phyloP scores from a whole-genome alignment of 306 rosid genomes.

The Medicago lupulina region DNA sequence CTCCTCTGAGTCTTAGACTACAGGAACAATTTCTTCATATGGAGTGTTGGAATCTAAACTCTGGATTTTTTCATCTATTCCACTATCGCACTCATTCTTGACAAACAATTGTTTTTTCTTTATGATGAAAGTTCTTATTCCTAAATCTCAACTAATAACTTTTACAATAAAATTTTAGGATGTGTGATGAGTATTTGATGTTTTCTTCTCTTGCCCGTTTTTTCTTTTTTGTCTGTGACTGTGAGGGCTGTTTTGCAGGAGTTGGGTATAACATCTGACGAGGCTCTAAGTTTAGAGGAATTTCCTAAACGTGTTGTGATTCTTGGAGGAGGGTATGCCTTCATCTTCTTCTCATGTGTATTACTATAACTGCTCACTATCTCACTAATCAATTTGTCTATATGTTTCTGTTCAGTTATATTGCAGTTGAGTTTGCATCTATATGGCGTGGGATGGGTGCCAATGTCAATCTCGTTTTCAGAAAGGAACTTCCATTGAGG shows the following conservation, averaged over 20 bases:
- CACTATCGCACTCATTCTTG: not conserved
- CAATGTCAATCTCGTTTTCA: constrained; percentile 73
- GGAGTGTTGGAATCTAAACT: constrained; percentile 11
- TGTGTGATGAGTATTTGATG: constrained; percentile 2
- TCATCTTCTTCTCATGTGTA: constrained; percentile 34
- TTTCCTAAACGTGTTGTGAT: constrained; percentile 82
- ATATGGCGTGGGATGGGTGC: constrained; percentile 98
- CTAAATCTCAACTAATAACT: not conserved
- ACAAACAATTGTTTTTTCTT: not conserved
- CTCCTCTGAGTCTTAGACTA: too few relatives aligned
- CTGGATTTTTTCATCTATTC: constrained; percentile 1
- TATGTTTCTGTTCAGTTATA: constrained; percentile 63
- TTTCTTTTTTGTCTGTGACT: not conserved
- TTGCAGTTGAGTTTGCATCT: constrained; percentile 94
- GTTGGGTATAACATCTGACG: constrained; percentile 91
- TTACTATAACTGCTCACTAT: constrained; percentile 29
- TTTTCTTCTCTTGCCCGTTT: constrained; percentile 15
- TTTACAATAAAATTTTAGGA: constrained; percentile 18
- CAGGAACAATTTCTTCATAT: not conserved
- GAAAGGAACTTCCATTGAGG: constrained; percentile 96
- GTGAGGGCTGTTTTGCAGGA: constrained; percentile 57
- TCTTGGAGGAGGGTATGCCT: constrained; percentile 92
- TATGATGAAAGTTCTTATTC: not conserved
- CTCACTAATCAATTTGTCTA: constrained; percentile 28
- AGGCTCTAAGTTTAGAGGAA: constrained; percentile 96